Percentiles rank a stretch among this genome's conserved stretches.
Conservation (phyloP, 768 basidiomycete species). For the Leccinum boreale region DNA sequence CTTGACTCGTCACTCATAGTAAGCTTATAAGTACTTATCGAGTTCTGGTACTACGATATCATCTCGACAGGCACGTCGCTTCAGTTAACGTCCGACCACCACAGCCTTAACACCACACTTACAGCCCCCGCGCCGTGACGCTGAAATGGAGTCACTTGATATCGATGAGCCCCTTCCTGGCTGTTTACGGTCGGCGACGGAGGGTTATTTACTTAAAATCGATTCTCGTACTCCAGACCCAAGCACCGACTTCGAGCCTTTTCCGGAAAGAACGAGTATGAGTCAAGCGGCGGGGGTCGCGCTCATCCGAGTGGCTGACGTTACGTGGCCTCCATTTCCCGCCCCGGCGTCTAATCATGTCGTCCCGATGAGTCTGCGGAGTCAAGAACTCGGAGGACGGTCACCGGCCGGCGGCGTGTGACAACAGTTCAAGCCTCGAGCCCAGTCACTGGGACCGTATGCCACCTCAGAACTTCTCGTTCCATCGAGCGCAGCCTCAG, state of each 20-base stretch:
- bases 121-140: neutral
- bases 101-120: neutral
- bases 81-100: neutral
- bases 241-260: neutral
- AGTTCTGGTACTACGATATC: neutral
- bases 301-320: neutral
- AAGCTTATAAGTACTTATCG: no score
- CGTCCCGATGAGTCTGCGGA: neutral
- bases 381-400: no score
- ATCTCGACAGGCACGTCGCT: neutral
- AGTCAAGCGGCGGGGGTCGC: neutral
- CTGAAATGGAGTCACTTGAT: neutral
- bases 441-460: no score
- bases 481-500: neutral
- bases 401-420: neutral
- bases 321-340: neutral
- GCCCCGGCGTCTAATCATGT: neutral
- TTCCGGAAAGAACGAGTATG: neutral
- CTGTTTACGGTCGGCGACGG: neutral
- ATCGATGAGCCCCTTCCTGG: neutral
- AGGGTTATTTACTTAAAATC: neutral
- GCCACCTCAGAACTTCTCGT: neutral
- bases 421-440: no score
- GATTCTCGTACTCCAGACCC: neutral
- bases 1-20: no score